phyloP scores from a whole-genome alignment of 176 grass and related monocot genomes.

The Themeda triandra region DNA sequence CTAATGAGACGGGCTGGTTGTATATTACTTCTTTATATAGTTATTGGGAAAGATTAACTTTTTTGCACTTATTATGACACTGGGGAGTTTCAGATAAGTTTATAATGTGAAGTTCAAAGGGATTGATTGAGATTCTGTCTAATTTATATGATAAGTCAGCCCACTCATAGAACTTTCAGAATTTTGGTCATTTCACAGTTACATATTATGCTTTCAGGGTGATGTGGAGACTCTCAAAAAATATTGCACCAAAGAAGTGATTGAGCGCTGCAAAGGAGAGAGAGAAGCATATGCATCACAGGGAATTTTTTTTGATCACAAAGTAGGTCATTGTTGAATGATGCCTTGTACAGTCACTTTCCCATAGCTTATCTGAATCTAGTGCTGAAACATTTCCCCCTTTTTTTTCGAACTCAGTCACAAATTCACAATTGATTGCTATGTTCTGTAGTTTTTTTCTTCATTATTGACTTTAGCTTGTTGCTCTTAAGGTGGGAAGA shows the following conservation, averaged over 20 bases:
- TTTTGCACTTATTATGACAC: no score
- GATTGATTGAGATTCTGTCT: not conserved
- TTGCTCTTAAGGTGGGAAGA: constrained; percentile 29
- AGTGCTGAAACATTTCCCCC: not conserved
- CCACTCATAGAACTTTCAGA: not conserved
- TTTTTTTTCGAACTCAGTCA: not conserved
- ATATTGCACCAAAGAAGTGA: constrained; percentile 82
- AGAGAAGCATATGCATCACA: constrained; percentile 78
- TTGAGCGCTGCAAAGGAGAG: constrained; percentile 96
- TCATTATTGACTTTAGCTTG: constrained; percentile 18
- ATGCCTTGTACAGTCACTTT: not conserved
- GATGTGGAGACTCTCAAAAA: constrained; percentile 59
- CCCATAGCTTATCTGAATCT: not conserved
- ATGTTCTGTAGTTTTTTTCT: not conserved
- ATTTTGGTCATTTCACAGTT: constrained; percentile 7
- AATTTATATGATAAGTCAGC: not conserved
- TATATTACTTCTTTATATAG: not conserved
- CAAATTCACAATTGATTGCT: not conserved
- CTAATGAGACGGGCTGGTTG: not conserved
- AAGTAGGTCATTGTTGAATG: constrained; percentile 39
- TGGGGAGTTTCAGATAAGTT: no score
- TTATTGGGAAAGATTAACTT: not conserved
- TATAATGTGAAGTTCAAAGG: no score
- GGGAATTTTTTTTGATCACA: constrained; percentile 91
- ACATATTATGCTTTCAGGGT: constrained; percentile 44